Evolutionary conservation across 345 rosid species (phyloP).

Genomic region (Clausena lansium): DNA sequence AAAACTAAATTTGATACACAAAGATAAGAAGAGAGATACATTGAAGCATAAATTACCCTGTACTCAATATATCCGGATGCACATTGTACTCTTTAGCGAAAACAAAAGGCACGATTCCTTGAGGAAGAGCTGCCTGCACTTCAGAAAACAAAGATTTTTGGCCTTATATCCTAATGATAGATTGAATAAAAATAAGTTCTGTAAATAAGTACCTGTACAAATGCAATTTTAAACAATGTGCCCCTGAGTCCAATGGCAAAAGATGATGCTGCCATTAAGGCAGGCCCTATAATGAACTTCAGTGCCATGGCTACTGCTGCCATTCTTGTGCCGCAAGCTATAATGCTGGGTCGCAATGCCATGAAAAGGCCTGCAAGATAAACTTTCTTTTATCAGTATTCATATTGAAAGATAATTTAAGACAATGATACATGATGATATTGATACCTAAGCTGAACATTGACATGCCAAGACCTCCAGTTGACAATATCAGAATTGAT

Average conservation of each 20-base stretch:
- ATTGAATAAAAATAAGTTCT: background rate
- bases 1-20: background rate
- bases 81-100: constrained; percentile 85
- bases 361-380: constrained; percentile 68
- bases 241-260: constrained; percentile 45
- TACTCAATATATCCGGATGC: constrained; percentile 74
- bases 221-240: constrained; percentile 48
- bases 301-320: constrained; percentile 49
- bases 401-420: background rate
- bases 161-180: background rate
- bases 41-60: constrained; percentile 43
- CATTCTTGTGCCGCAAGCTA: constrained; percentile 72
- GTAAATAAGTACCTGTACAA: constrained; percentile 55
- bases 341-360: constrained; percentile 63
- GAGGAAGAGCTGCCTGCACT: constrained; percentile 88
- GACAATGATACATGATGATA: constrained; percentile 17
- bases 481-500: constrained; percentile 64
- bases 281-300: constrained; percentile 70
- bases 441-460: constrained; percentile 93
- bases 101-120: constrained; percentile 86
- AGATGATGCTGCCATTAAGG: constrained; percentile 67
- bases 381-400: background rate
- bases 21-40: background rate
- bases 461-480: constrained; percentile 96
- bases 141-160: background rate